phyloP scores from a whole-genome alignment of 768 basidiomycete genomes.

The Chlorophyllum brunneum region DNA sequence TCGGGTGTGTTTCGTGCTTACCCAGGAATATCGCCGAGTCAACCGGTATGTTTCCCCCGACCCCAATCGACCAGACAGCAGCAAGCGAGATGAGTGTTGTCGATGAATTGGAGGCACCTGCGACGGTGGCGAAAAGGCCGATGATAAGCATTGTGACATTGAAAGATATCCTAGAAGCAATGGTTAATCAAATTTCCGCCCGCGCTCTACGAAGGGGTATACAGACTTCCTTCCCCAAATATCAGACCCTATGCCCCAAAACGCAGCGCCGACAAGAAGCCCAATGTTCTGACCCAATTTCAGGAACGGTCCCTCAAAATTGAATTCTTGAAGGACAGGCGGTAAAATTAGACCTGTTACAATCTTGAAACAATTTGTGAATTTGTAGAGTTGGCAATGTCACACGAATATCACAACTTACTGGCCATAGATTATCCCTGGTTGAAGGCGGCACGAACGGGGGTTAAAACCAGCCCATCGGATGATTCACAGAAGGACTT shows the following conservation, averaged over 20 bases:
- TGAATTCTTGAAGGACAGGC: constrained; percentile 64
- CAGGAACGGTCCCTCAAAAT: constrained; percentile 55
- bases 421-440: constrained; percentile 29
- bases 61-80: constrained; percentile 60
- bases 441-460: neutral
- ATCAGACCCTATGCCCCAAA: constrained; percentile 68
- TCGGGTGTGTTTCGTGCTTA: constrained; percentile 17
- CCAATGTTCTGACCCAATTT: constrained; percentile 72
- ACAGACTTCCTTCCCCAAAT: constrained; percentile 74
- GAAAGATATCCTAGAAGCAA: constrained; percentile 49
- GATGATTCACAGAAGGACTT: constrained; percentile 1
- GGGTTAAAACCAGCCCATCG: neutral
- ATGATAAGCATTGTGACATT: constrained; percentile 67
- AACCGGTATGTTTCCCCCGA: constrained; percentile 66
- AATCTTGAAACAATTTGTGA: constrained; percentile 15
- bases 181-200: too few species aligned
- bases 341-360: constrained; percentile 47
- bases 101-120: constrained; percentile 54
- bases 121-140: constrained; percentile 59
- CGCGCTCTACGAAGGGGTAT: too few species aligned
- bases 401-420: constrained; percentile 6
- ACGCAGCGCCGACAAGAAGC: constrained; percentile 61
- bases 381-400: too few species aligned
- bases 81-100: constrained; percentile 46
- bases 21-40: constrained; percentile 76